A percentile compares a stretch with the other conserved stretches of the same genome.
These are phyloP conservation scores for Angophora floribunda DNA, from an alignment of 345 rosid species.

Conservation along the genomic window DNA sequence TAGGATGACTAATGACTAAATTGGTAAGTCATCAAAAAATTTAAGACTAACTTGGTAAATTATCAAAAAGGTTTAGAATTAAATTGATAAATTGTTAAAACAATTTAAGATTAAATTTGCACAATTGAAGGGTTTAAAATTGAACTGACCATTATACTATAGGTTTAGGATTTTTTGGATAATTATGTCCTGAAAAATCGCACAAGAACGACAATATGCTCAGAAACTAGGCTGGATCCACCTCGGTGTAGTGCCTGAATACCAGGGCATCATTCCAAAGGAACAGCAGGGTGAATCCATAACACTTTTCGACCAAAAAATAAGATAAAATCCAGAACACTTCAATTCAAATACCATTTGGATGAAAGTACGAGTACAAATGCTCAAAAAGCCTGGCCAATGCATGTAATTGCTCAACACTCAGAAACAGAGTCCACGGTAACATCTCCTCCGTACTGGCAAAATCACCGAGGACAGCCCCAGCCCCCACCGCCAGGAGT, in stretches of 20 bases:
- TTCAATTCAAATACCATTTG: neutral
- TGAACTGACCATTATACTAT: no score
- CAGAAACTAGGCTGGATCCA: neutral
- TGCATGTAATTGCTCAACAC: neutral
- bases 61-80: no score
- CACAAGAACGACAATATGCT: no score
- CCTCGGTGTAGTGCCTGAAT: accelerated
- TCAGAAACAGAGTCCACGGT: neutral
- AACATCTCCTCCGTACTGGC: neutral
- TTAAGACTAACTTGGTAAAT: no score
- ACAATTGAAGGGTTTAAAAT: no score
- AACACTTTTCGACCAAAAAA: no score
- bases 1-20: no score
- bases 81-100: no score
- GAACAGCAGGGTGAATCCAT: neutral
- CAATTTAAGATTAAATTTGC: no score
- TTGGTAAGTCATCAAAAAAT: no score
- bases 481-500: conserved; percentile 96
- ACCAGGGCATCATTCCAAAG: neutral
- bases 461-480: conserved; percentile 31
- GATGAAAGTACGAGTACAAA: neutral
- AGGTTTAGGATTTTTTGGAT: no score
- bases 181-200: no score
- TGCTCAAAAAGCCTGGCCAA: neutral
- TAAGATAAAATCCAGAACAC: neutral